Conservation (phyloP, 2,329 filamentous ascomycete genomes). For the Cercospora citrullina region DNA sequence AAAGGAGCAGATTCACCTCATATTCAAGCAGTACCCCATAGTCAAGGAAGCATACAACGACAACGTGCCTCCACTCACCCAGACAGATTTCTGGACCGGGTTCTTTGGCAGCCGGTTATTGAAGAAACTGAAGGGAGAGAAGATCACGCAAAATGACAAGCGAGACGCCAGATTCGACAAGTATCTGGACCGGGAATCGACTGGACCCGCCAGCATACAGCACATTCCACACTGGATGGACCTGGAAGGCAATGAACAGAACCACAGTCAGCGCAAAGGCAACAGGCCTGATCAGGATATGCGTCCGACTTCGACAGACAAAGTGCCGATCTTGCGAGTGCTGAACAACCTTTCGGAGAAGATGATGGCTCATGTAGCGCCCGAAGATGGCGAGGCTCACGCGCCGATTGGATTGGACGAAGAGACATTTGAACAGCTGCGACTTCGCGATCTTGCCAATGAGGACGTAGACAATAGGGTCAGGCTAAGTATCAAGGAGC, state of each 20-base stretch:
- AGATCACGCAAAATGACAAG: constrained; percentile 73
- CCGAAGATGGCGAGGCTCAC: constrained; percentile 69
- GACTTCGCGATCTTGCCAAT: constrained; percentile 76
- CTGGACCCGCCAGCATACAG: constrained; percentile 51
- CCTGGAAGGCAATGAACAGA: constrained; percentile 90
- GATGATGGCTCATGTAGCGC: constrained; percentile 83
- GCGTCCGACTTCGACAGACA: constrained; percentile 70
- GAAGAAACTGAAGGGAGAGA: constrained; percentile 88
- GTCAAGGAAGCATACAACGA: constrained; percentile 91
- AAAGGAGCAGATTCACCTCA: constrained; percentile 87
- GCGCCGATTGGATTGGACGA: constrained; percentile 69
- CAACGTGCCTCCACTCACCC: constrained; percentile 67
- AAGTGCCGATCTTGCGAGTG: constrained; percentile 84
- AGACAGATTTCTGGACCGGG: constrained; percentile 84
- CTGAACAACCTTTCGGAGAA: constrained; percentile 91
- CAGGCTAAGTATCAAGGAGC: constrained; percentile 82
- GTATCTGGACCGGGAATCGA: constrained; percentile 71
- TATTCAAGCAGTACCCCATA: constrained; percentile 89
- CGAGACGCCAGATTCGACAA: constrained; percentile 80
- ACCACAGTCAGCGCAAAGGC: constrained; percentile 81
- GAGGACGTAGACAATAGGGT: constrained; percentile 74
- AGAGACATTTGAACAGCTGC: constrained; percentile 70
- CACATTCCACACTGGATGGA: constrained; percentile 88
- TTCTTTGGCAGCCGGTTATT: constrained; percentile 91
- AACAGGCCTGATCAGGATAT: constrained; percentile 90